A percentile compares a stretch with the other conserved stretches of the same genome.
These are phyloP conservation scores for Pilobolus umbonatus DNA, from an alignment of 192 early-diverging fungal species.

Conservation along the genomic window DNA sequence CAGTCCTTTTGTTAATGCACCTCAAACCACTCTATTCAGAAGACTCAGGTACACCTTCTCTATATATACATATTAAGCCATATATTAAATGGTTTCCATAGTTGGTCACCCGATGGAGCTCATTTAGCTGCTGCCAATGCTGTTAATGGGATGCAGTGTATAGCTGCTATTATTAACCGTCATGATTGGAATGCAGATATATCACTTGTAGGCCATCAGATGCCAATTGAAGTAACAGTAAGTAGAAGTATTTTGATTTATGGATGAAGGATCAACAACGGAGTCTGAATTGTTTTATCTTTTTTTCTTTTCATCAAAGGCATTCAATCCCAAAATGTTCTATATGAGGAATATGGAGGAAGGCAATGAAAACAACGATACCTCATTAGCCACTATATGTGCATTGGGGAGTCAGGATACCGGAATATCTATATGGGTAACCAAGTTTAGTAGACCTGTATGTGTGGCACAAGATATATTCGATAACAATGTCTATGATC, in stretches of 20 bases:
- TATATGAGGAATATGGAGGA: constrained; percentile 25
- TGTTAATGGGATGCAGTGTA: constrained; percentile 69
- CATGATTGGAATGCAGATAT: constrained; percentile 74
- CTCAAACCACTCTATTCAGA: constrained; percentile 84
- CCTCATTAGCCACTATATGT: constrained; percentile 56
- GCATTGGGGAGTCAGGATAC: constrained; percentile 91
- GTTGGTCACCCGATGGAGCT: constrained; percentile 98
- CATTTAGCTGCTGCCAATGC: constrained; percentile 88
- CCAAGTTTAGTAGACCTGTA: constrained; percentile 65
- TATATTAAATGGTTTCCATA: constrained; percentile 17
- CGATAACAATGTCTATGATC: constrained; percentile 77
- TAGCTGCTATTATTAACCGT: constrained; percentile 76
- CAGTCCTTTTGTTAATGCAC: constrained; percentile 71
- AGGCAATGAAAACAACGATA: constrained; percentile 22
- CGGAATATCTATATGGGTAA: constrained; percentile 85
- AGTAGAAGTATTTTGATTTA: constrained; percentile 11
- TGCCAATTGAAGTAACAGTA: constrained; percentile 83
- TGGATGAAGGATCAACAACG: not conserved
- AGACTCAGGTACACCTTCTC: constrained; percentile 59
- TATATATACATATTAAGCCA: not conserved
- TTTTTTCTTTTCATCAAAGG: constrained; percentile 29
- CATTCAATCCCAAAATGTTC: constrained; percentile 83
- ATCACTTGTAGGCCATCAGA: constrained; percentile 83
- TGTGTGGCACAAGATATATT: constrained; percentile 71
- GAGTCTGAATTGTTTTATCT: not conserved